Conservation (phyloP, 345 rosid genomes). For the Rubroshorea leprosula region DNA sequence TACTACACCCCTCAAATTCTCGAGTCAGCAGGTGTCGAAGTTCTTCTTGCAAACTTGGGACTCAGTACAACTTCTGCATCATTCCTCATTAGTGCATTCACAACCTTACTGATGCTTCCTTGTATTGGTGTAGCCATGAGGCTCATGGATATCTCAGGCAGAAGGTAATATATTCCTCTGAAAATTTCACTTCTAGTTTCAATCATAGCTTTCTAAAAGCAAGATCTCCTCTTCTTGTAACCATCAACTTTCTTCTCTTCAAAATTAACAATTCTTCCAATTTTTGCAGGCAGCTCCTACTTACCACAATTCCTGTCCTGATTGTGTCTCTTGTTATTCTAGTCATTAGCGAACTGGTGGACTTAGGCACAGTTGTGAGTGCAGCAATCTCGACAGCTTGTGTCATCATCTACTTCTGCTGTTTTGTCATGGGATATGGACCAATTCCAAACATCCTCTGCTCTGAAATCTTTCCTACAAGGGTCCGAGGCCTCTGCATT, state of each 20-base stretch:
- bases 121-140: constrained; percentile 86
- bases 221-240: not conserved
- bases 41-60: constrained; percentile 73
- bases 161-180: constrained; percentile 46
- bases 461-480: constrained; percentile 95
- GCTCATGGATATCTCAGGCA: constrained; percentile 89
- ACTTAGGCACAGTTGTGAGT: constrained; percentile 43
- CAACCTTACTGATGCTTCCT: constrained; percentile 91
- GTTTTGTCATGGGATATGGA: constrained; percentile 80
- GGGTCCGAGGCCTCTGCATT: constrained; percentile 96
- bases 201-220: not conserved
- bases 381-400: constrained; percentile 75
- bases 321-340: constrained; percentile 59
- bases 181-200: not conserved
- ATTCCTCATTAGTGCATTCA: constrained; percentile 83
- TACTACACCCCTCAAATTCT: constrained; percentile 99
- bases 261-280: too few species aligned
- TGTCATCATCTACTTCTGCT: constrained; percentile 81
- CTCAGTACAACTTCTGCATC: constrained; percentile 74
- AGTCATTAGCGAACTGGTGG: constrained; percentile 47
- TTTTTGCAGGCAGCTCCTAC: constrained; percentile 70
- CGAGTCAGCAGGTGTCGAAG: constrained; percentile 83
- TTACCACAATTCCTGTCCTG: constrained; percentile 79
- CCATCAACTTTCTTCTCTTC: not conserved
- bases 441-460: constrained; percentile 95